Conservation (phyloP, 2,329 filamentous ascomycete species). For the Rhexocercosporidium sp. region DNA sequence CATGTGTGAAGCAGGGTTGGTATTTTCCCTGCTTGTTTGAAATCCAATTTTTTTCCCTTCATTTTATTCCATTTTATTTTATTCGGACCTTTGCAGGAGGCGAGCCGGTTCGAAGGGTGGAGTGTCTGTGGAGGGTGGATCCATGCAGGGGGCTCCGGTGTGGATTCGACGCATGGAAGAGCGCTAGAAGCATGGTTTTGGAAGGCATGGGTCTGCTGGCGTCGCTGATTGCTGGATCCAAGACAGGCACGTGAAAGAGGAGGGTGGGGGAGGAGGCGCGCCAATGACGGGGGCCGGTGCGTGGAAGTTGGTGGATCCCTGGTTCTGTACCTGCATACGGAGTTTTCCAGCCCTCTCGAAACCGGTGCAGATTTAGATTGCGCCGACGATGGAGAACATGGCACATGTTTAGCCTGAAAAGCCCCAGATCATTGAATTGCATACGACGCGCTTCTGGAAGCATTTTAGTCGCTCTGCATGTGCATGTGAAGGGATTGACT, state of each 20-base stretch:
- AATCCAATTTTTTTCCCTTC: too few relatives aligned
- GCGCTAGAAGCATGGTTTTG: conserved; percentile 5
- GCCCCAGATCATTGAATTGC: background rate
- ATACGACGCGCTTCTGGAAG: conserved; percentile 8
- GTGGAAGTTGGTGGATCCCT: too few relatives aligned
- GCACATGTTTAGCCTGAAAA: background rate
- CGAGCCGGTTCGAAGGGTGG: background rate
- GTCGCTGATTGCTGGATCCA: background rate
- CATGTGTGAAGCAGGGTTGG: conserved; percentile 6
- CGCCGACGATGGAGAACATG: background rate
- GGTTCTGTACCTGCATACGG: conserved; percentile 3
- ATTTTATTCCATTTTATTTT: background rate
- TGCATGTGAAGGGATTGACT: background rate
- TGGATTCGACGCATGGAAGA: conserved; percentile 6
- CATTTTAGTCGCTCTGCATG: conserved; percentile 1
- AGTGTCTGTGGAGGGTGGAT: background rate
- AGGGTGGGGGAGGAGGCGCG: background rate
- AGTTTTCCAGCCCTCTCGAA: background rate
- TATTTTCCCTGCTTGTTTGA: background rate
- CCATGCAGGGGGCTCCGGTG: background rate
- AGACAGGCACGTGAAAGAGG: background rate
- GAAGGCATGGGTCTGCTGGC: background rate
- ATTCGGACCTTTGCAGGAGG: background rate
- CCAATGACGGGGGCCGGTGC: background rate
- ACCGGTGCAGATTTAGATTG: background rate